These are phyloP conservation scores for Pisolithus marmoratus DNA, from an alignment of 768 basidiomycete species.

Conservation along the genomic window DNA sequence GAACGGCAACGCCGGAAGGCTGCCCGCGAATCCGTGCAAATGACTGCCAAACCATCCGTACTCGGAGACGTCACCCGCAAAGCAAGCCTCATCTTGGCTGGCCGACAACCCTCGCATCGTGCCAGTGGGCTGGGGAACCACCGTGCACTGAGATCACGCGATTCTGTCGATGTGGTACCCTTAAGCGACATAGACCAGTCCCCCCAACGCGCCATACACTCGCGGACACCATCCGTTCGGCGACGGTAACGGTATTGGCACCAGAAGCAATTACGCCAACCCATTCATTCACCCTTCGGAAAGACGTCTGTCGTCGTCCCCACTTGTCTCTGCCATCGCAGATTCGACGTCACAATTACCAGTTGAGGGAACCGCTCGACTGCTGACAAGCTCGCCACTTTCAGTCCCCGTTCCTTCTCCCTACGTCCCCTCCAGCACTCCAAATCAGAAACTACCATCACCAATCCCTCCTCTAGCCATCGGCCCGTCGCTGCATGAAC, in stretches of 20 bases:
- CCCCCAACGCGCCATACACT: constrained; percentile 30
- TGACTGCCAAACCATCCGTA: constrained; percentile 35
- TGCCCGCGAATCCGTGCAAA: constrained; percentile 49
- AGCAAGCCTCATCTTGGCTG: constrained; percentile 54
- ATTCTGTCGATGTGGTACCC: constrained; percentile 49
- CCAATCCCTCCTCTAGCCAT: constrained; percentile 29
- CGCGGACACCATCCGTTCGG: constrained; percentile 15
- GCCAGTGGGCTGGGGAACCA: constrained; percentile 33
- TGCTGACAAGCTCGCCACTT: constrained; percentile 7
- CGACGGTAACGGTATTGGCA: constrained; percentile 20
- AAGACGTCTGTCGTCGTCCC: constrained; percentile 6
- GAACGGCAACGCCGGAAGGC: constrained; percentile 73
- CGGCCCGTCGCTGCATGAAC: constrained; percentile 19
- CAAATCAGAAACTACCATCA: constrained; percentile 30
- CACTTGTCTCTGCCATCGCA: constrained; percentile 28
- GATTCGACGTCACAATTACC: constrained; percentile 27
- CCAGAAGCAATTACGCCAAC: constrained; percentile 34
- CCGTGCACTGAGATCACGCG: constrained; percentile 44
- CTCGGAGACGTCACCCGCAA: constrained; percentile 53
- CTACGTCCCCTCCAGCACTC: constrained; percentile 37
- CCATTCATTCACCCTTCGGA: constrained; percentile 37
- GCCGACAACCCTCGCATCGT: constrained; percentile 32
- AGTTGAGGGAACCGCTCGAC: constrained; percentile 8
- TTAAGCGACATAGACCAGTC: constrained; percentile 44
- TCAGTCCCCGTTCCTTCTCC: constrained; percentile 37